Evolutionary conservation across 176 grass and related monocot species (phyloP), one percentile per base, ranked within the genome.

Genomic region (Aegilops sharonensis): DNA sequence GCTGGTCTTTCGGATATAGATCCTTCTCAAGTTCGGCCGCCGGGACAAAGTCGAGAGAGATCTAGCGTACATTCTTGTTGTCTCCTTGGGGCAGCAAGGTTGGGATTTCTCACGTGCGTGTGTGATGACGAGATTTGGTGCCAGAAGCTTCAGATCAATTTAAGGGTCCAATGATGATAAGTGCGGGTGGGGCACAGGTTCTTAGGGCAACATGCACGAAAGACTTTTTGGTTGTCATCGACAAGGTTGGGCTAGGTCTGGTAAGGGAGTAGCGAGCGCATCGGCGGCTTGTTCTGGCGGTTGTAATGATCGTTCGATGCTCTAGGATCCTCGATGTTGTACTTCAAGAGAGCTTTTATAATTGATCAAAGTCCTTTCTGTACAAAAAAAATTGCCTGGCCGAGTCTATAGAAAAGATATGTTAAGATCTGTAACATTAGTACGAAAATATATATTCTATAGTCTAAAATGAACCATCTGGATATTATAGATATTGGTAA

Each of bases 151-250:
- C 50, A 17, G 0, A 6, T 7, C 5, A 54, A 18, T 54, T 52
- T 15, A 52, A 57, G 52, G 18, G 6, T 57, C 1, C 18, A 21
- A 21, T 57, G 54, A 2, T 57, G 54, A 57, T 0, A 57, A 21
- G 18, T 57, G 18, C 3, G 2, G 6, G 0, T 0, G 0, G 18
- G 54, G 2, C 6, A 2, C 2, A 1, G 2, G 7, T 57, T 7
- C 54, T 9, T 20, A 57, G 7, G 54, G 54, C 0, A 0, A 56
- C 6, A 0, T 3, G 6, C 52, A 56, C 0, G 1, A 56, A 56
- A 56, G 52, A 20, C 2, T 56, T 56, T 20, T 3, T 2, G 7
- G 18, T 0, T 21, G 2, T 21, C 7, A 21, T 2, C 54, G 1
- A 1, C 6, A 57, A 57, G 6, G 2, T 8, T 18, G 1, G 2